Base-by-base conservation (phyloP, 2,329 filamentous ascomycete genomes). In the Sclerotinia borealis region DNA sequence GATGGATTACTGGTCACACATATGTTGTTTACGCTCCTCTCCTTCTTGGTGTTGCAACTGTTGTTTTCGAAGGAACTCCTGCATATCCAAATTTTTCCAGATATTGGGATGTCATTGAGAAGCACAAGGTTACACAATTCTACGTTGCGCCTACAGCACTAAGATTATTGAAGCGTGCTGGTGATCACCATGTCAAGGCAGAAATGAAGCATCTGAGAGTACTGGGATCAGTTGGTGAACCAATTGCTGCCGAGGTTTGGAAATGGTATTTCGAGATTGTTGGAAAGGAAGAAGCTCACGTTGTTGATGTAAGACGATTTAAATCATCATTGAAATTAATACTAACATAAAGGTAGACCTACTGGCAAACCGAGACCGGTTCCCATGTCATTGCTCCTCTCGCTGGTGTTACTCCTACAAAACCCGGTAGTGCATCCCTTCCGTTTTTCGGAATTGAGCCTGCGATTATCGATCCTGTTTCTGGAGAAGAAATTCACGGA, bases 311-410 rank as follows among this genome's bases (percentile, higher is more conserved):
- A 81, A 84, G 92, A 85, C 22, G 8, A 36, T 54, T 17, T 34
- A 25, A 7, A 47, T 47, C n/a, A 51, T 37, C 64, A 72, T 62
- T 71, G 71, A 69, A 61, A 66, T 66, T 1, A 52, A 61, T 64
- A 47, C 72, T 73, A 27, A 69, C 55, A 37, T 19, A 22, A 61
- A 22, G 64, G 59, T 75, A 96, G 92, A 99, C 95, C 61, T 99
- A 99, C 84, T 99, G 95, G 95, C 95, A 99, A 85, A 99, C 95
- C 60, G 95, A 99, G 81, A 99, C 95, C 2, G 95, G 95, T 63
- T 98, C 91, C 67, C 88, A 99, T 78, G 92, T 96, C 72, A 98
- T 99, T 76, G 91, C 92, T 6, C 95, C 95, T 22, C 82, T 99
- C 64, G 93, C 90, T 56, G 95, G 95, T 74, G 85, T 98, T 41